Evolutionary conservation across 2,329 filamentous ascomycete species (phyloP).

Genomic region (Xylogone sp.): DNA sequence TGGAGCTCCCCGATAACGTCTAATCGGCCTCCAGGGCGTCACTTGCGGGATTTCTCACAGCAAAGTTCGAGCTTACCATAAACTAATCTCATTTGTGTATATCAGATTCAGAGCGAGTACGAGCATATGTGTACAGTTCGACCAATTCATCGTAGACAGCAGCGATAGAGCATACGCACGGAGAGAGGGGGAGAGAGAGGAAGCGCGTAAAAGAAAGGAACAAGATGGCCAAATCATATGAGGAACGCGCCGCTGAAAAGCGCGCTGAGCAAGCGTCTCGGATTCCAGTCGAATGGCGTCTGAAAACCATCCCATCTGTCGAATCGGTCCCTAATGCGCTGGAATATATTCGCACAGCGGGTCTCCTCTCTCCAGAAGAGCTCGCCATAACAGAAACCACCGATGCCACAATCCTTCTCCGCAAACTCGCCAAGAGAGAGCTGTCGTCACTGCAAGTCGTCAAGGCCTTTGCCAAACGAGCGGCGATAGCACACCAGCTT

Average conservation of each 20-base stretch:
- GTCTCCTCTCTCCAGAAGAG: constrained; percentile 9
- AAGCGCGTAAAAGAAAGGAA: neutral
- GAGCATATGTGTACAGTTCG: too few species aligned
- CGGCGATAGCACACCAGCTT: constrained; percentile 23
- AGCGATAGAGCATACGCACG: neutral
- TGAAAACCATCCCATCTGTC: constrained; percentile 17
- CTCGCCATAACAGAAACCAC: constrained; percentile 10
- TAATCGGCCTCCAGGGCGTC: too few species aligned
- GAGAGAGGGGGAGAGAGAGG: neutral
- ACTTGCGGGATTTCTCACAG: too few species aligned
- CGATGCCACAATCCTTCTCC: constrained; percentile 22
- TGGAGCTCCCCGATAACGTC: too few species aligned
- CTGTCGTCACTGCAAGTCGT: constrained; percentile 16
- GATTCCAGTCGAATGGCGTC: constrained; percentile 24
- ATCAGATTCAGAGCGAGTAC: too few species aligned
- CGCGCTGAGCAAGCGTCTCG: constrained; percentile 16
- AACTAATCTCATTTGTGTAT: too few species aligned
- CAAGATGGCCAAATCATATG: constrained; percentile 16
- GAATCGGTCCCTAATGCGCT: constrained; percentile 13
- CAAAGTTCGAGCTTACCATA: too few species aligned
- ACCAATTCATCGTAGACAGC: neutral
- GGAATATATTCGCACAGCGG: constrained; percentile 7
- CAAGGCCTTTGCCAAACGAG: constrained; percentile 8
- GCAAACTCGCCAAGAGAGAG: constrained; percentile 12
- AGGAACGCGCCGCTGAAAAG: constrained; percentile 16